Evolutionary conservation across 805 yeast species (phyloP), one percentile per base, ranked within the genome.

Genomic region (Huiozyma naganishii): DNA sequence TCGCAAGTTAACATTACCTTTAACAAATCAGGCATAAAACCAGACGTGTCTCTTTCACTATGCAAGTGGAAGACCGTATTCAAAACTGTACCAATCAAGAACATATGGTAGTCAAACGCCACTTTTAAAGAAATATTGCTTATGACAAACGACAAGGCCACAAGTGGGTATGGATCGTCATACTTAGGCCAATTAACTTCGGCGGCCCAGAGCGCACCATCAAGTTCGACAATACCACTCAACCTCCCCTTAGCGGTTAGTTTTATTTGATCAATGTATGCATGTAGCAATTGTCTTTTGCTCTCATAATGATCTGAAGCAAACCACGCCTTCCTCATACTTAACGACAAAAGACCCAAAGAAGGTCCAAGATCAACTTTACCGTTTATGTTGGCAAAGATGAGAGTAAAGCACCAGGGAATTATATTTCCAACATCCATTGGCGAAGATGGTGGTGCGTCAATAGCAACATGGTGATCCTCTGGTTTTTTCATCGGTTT

Each of bases 71-170:
- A 61, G 9, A 71, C 64, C 27, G 77, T 64, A 1, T 66, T 64
- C 6, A 67, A 61, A 17, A 82, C 59, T 11, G 71, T 69, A 2
- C 79, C 75, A 39, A 90, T 73, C 32, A 85, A 73, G 59, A 92
- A 88, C 12, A 85, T 76, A 57, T 90, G 96, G 58, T 79, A 87
- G 58, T 92, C 97, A 53, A 90, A 78, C 0, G 88, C 79, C 5
- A 80, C 65, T 53, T 82, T 83, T 2, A 75, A 53, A 28, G 79
- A 77, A 17, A 85, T 52, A 4, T 69, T 64, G 1, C 68, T 77
- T 30, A 87, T 57, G 0, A 81, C 79, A 4, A 77, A 67, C 0
- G 81, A 70, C 2, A 83, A 57, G 23, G 79, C 70, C 3, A 90
- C 80, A 45, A 84, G 59, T 0, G 97, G 97, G 7, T 81, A 66